phyloP scores from a whole-genome alignment of 2,329 filamentous ascomycete species.

The Trichoderma sp. region DNA sequence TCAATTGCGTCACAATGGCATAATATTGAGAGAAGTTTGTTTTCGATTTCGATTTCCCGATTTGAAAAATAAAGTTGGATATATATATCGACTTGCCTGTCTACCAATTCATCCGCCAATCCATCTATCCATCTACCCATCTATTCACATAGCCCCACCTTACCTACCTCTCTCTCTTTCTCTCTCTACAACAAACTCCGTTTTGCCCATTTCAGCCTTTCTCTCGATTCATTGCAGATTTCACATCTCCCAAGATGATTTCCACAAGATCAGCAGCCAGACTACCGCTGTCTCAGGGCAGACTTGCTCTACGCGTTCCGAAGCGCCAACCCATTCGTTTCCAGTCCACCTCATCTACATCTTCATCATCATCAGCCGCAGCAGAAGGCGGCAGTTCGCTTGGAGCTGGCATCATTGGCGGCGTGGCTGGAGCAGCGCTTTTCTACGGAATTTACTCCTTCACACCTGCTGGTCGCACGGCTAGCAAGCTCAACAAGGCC shows the following conservation, averaged over 20 bases:
- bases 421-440: constrained; percentile 45
- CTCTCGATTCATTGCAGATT: not conserved
- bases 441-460: constrained; percentile 49
- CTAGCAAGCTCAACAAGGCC: constrained; percentile 49
- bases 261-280: constrained; percentile 22
- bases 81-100: not conserved
- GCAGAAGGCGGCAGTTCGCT: constrained; percentile 32
- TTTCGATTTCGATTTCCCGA: not conserved
- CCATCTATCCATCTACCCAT: not conserved
- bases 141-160: too few relatives aligned
- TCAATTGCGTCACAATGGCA: constrained; percentile 23
- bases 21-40: not conserved
- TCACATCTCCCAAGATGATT: constrained; percentile 1
- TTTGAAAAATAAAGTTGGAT: not conserved
- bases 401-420: constrained; percentile 46
- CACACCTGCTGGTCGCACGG: constrained; percentile 46
- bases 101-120: not conserved
- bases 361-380: not conserved
- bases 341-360: constrained; percentile 16
- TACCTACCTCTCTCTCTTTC: not conserved
- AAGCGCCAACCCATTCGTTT: constrained; percentile 20
- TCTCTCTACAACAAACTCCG: not conserved
- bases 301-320: constrained; percentile 1
- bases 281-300: constrained; percentile 6
- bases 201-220: not conserved